Evolutionary conservation across 2,329 filamentous ascomycete species (phyloP), one percentile per base, ranked within the genome.

Genomic region (Colletotrichum abscissum): DNA sequence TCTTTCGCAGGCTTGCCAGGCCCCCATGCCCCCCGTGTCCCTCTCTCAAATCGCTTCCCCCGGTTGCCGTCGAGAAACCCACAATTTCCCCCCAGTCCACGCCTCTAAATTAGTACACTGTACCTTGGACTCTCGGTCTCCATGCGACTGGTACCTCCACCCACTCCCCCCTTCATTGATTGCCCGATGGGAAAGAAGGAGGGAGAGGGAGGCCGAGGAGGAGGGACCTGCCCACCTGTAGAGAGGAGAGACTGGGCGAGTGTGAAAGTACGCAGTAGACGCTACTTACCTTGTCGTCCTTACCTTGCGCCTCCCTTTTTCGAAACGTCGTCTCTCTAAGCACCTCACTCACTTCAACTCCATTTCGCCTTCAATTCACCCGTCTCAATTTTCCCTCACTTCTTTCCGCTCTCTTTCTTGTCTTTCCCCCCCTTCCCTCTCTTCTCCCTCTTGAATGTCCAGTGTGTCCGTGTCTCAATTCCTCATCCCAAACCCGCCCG

Each of bases 241-340:
- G 16, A 42, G 14, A 42, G 16, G 38, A 42, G 38, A 42, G 38
- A 54, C 42, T 49, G 42, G 19, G 42, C 14, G 33, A 8, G 38
- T 42, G 38, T 42, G 38, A 38, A 62, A n/a, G 26, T 22, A 22
- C 22, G 22, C 22, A 22, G 22, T 67, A 35, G 49, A 26, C 33
- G 12, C 16, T 16, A 70, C 54, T 59, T 38, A 49, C 64, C 35
- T 63, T 66, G 54, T 56, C 65, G 38, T 35, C 12, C 33, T 35
- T 35, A 35, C 33, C 35, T 63, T 66, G 59, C 62, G 69, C 65
- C 66, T 67, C 69, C 70, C 70, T 64, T 65, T 58, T 60, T 54
- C 59, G 67, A 73, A 69, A 65, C 67, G 60, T 56, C 67, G 59
- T 64, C 66, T 69, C 58, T 19, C 58, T 42, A 46, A 52, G 19